Percentiles rank a stretch among this genome's conserved stretches.
These are phyloP conservation scores for Trichoderma hamatum DNA, from an alignment of 2,329 filamentous ascomycete species.

Conservation along the genomic window DNA sequence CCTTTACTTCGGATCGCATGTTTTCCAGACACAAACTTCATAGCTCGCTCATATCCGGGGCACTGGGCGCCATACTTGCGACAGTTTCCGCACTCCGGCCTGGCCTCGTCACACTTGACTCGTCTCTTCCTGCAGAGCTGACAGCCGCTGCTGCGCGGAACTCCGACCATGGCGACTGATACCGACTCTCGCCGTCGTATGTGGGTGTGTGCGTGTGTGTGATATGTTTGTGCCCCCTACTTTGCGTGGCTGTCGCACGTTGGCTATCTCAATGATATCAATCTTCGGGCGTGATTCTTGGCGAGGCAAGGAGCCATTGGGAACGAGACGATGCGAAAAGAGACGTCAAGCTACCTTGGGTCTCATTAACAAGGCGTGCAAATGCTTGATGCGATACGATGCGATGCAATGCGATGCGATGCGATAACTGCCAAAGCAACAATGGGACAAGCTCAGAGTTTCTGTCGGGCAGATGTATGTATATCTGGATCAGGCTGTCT, in stretches of 20 bases:
- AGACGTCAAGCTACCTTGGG: slow-evolving; percentile 12
- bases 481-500: not conserved
- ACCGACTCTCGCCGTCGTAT: not conserved
- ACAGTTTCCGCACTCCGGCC: slow-evolving; percentile 47
- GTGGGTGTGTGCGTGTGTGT: not conserved
- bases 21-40: slow-evolving; percentile 47
- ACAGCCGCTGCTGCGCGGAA: slow-evolving; percentile 45
- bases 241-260: slow-evolving; percentile 1
- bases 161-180: slow-evolving; percentile 42
- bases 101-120: slow-evolving; percentile 51
- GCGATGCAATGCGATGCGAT: not conserved
- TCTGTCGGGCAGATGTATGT: too few species aligned
- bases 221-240: not conserved
- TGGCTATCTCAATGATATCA: not conserved
- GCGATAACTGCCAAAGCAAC: not conserved
- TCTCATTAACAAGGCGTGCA: not conserved
- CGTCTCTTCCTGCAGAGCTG: slow-evolving; percentile 46
- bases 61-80: slow-evolving; percentile 43
- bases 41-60: slow-evolving; percentile 44
- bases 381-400: not conserved
- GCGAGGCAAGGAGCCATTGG: slow-evolving; percentile 15
- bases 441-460: not conserved
- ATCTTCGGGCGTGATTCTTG: slow-evolving; percentile 13
- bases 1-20: slow-evolving; percentile 42
- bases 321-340: not conserved